Evolutionary conservation across 2,329 filamentous ascomycete genomes (phyloP), one percentile per base, ranked within the genome.

Genomic region (Hymenoscyphus fructigenus): DNA sequence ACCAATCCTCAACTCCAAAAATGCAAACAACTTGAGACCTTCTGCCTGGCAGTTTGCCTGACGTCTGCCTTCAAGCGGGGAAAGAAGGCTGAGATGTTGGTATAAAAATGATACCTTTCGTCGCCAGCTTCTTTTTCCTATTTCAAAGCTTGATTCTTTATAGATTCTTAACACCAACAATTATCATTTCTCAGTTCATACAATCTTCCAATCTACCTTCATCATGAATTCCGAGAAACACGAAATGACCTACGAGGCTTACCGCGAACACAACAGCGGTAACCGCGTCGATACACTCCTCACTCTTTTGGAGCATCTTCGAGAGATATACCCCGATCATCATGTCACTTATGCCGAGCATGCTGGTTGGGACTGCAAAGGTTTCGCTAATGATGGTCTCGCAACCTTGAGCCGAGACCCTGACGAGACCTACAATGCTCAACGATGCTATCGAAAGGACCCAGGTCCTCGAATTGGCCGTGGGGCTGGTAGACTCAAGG

Each of bases 381-480:
- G 67, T 9, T 72, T 64, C 56, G 70, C 71, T 14, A 41, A 61
- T 1, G 70, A 70, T 5, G 70, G 68, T 2, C 62, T 64, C 44
- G 69, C 68, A 14, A 59, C 38, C 3, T 56, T 65, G 2, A 47
- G 28, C 2, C n/a, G 61, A 1, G 63, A 66, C 36, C 32, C n/a
- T 2, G 44, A 53, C 9, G 66, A 66, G 10, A 14, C 26, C 38
- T 60, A 60, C 17, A 50, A 60, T 36, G 29, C 50, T 32, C 3
- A 60, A 53, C 36, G 67, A 68, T 59, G 59, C 61, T 1, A 50
- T 65, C 2, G 61, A 62, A 3, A 59, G 6, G 3, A 68, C 66
- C 53, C 53, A 50, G 15, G 58, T 65, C 15, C 64, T 62, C 3
- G 47, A 23, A 17, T 60, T 57, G 60, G 15, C 7, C 12, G 26